A percentile compares a stretch with the other conserved stretches of the same genome.
Evolutionary conservation across 2,329 filamentous ascomycete genomes (phyloP).

Genomic region (Graphilbum fragrans): DNA sequence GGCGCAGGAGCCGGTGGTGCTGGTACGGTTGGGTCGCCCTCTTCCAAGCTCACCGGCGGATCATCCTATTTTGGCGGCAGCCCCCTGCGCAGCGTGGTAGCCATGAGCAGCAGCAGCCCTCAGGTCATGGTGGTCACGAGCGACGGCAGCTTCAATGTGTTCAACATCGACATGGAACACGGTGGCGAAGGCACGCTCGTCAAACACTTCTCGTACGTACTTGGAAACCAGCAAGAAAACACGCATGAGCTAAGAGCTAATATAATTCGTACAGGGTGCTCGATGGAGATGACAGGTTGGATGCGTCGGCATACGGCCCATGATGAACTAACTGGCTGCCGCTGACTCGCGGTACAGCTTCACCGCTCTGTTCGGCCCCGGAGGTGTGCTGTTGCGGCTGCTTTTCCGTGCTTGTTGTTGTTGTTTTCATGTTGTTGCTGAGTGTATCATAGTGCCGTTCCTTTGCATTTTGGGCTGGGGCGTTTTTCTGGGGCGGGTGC

Average conservation of each 20-base stretch:
- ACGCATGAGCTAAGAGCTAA: not conserved
- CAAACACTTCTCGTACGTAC: conserved; percentile 81
- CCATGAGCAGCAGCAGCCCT: conserved; percentile 87
- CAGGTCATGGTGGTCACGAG: conserved; percentile 98
- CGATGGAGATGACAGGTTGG: conserved; percentile 42
- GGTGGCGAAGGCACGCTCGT: conserved; percentile 86
- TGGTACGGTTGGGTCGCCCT: conserved; percentile 7
- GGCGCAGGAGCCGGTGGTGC: not conserved
- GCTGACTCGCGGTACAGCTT: too few species aligned
- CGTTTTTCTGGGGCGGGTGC: too few species aligned
- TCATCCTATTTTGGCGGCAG: conserved; percentile 18
- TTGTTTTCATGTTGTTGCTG: too few species aligned
- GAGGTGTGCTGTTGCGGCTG: too few species aligned
- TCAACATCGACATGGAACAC: conserved; percentile 86
- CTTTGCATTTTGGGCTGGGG: too few species aligned
- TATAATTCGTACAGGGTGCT: conserved; percentile 27
- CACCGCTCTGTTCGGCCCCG: too few species aligned
- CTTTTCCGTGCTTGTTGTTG: too few species aligned
- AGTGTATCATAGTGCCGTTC: too few species aligned
- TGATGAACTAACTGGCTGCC: too few species aligned
- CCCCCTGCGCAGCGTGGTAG: conserved; percentile 80
- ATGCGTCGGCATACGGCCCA: conserved; percentile 30
- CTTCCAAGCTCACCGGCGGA: conserved; percentile 12
- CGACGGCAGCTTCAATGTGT: conserved; percentile 90
- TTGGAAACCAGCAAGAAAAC: not conserved